phyloP scores from a whole-genome alignment of 2,329 filamentous ascomycete species.

The Incumbomyces delicatus region DNA sequence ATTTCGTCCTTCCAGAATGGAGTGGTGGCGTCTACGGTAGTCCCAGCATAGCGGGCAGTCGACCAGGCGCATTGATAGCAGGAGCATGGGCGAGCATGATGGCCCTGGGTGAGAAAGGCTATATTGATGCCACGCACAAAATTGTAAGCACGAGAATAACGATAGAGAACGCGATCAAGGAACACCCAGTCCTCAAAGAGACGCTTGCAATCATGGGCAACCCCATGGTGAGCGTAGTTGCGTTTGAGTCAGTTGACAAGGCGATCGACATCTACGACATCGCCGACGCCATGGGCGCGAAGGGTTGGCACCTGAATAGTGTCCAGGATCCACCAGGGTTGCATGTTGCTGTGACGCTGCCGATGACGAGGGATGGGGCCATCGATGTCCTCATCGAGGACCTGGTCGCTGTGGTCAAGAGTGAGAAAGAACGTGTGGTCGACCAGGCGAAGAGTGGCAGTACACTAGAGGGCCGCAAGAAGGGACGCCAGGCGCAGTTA shows the following conservation, averaged over 20 bases:
- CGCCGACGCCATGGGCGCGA: conserved; percentile 72
- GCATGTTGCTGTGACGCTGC: conserved; percentile 86
- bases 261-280: conserved; percentile 88
- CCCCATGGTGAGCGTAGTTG: conserved; percentile 81
- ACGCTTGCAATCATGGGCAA: conserved; percentile 75
- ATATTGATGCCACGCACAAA: conserved; percentile 73
- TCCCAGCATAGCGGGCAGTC: conserved; percentile 80
- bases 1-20: conserved; percentile 94
- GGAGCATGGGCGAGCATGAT: conserved; percentile 93
- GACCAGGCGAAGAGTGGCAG: conserved; percentile 41
- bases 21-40: conserved; percentile 91
- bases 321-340: conserved; percentile 86
- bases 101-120: conserved; percentile 76
- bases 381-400: conserved; percentile 72
- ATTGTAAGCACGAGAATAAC: conserved; percentile 83
- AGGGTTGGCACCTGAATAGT: conserved; percentile 93
- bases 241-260: conserved; percentile 62
- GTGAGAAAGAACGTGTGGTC: conserved; percentile 71
- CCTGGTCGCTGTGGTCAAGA: conserved; percentile 46
- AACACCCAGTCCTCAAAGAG: conserved; percentile 55
- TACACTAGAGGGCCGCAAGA: conserved; percentile 26
- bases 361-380: conserved; percentile 58
- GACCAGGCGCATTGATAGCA: conserved; percentile 87
- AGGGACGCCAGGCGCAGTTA: conserved; percentile 67
- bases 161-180: conserved; percentile 63